Evolutionary conservation across 2,329 filamentous ascomycete genomes (phyloP).

Genomic region (Sporothrix curviconia): DNA sequence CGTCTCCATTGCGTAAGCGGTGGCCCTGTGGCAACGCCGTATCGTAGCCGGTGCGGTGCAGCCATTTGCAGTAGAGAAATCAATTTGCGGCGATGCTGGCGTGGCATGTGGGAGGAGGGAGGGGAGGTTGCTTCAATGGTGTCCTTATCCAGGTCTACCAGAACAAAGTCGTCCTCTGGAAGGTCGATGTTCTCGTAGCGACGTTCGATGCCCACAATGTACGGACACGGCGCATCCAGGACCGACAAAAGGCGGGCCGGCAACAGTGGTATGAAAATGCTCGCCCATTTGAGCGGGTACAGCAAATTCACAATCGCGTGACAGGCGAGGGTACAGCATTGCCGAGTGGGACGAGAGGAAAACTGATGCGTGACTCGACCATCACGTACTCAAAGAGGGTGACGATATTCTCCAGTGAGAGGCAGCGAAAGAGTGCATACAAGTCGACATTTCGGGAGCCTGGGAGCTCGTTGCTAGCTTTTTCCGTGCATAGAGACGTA

Average conservation of each 20-base stretch:
- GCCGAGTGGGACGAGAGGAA: conserved; percentile 91
- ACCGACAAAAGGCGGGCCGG: conserved; percentile 83
- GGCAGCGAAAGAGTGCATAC: conserved; percentile 82
- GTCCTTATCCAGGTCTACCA: conserved; percentile 89
- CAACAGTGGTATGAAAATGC: conserved; percentile 87
- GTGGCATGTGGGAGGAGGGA: conserved; percentile 73
- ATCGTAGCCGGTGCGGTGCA: conserved; percentile 82
- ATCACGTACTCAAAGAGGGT: conserved; percentile 89
- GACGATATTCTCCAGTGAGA: conserved; percentile 88
- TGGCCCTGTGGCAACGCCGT: conserved; percentile 78
- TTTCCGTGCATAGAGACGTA: conserved; percentile 76
- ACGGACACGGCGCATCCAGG: conserved; percentile 90
- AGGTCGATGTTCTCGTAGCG: conserved; percentile 80
- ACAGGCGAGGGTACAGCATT: conserved; percentile 90
- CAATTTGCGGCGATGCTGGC: conserved; percentile 85
- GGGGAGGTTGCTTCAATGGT: conserved; percentile 76
- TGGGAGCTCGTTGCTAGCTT: conserved; percentile 86
- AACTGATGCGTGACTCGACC: conserved; percentile 89
- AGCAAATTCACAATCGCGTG: conserved; percentile 78
- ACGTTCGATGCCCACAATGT: conserved; percentile 92
- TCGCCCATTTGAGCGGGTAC: conserved; percentile 88
- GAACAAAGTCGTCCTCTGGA: conserved; percentile 89
- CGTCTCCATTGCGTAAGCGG: conserved; percentile 87
- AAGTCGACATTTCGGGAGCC: conserved; percentile 87
- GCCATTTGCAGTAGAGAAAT: conserved; percentile 81